phyloP scores from a whole-genome alignment of 2,329 filamentous ascomycete genomes.

The Neonectria ditissima region DNA sequence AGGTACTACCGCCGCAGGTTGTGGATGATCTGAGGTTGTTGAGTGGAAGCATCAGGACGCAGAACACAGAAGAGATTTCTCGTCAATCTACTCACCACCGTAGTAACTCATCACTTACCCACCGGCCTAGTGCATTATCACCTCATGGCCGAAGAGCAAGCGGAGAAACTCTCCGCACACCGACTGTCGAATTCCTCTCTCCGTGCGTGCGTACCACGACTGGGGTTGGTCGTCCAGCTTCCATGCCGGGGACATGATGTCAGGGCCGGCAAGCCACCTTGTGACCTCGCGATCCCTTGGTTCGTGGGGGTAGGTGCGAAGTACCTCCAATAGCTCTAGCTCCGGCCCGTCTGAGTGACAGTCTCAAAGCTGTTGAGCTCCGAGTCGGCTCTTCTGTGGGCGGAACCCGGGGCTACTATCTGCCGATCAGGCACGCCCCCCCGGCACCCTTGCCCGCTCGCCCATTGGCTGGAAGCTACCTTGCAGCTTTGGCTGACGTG shows the following conservation, averaged over 20 bases:
- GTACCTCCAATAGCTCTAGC: slow-evolving; percentile 25
- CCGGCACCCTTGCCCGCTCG: slow-evolving; percentile 10
- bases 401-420: slow-evolving; percentile 41
- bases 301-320: slow-evolving; percentile 33
- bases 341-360: slow-evolving; percentile 3
- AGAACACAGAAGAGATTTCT: slow-evolving; percentile 1
- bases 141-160: slow-evolving; percentile 1
- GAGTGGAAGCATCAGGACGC: neutral
- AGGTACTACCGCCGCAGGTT: neutral
- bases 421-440: slow-evolving; percentile 25
- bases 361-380: slow-evolving; percentile 5
- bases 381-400: neutral
- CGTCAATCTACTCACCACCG: neutral
- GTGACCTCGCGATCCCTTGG: slow-evolving; percentile 36
- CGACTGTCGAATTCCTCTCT: slow-evolving; percentile 31
- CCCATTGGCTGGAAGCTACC: slow-evolving; percentile 47
- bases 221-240: slow-evolving; percentile 31
- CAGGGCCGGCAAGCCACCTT: slow-evolving; percentile 39
- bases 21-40: neutral
- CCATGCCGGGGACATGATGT: slow-evolving; percentile 45
- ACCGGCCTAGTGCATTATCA: neutral
- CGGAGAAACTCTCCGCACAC: slow-evolving; percentile 24
- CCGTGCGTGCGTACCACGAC: slow-evolving; percentile 21
- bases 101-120: neutral
- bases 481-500: slow-evolving; percentile 45